phyloP scores from a whole-genome alignment of 257 asterid species.

The Capsicum baccatum region DNA sequence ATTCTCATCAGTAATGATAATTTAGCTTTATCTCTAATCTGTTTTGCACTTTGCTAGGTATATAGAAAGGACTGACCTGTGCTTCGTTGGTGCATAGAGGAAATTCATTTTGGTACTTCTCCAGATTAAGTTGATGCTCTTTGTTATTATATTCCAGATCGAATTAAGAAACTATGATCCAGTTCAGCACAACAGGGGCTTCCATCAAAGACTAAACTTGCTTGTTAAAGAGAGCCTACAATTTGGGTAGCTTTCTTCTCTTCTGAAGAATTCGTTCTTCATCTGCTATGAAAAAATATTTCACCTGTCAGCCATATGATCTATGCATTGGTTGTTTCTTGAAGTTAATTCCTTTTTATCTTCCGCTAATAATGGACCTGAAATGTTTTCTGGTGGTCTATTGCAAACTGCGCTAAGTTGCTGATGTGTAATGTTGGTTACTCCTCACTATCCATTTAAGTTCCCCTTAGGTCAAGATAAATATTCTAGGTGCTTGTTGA shows the following conservation, averaged over 20 bases:
- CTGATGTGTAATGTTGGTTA: slow-evolving; percentile 19
- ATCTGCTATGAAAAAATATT: neutral
- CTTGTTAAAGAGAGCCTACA: slow-evolving; percentile 92
- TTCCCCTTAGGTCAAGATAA: neutral
- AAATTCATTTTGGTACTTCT: slow-evolving; percentile 11
- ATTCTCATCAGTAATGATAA: slow-evolving; percentile 4
- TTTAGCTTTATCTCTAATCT: slow-evolving; percentile 10
- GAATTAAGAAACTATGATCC: slow-evolving; percentile 79
- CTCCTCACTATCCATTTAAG: neutral
- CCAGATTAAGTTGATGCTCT: slow-evolving; percentile 31
- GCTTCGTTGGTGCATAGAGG: slow-evolving; percentile 25
- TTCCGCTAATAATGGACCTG: slow-evolving; percentile 16
- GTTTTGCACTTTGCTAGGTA: neutral
- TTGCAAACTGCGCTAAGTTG: slow-evolving; percentile 14
- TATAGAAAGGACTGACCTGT: slow-evolving; percentile 23
- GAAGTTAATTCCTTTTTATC: neutral
- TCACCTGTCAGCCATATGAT: neutral
- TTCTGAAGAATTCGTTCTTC: slow-evolving; percentile 15
- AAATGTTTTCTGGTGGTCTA: slow-evolving; percentile 14
- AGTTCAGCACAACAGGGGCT: slow-evolving; percentile 81
- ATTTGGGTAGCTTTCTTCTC: slow-evolving; percentile 62
- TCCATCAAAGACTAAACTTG: slow-evolving; percentile 78
- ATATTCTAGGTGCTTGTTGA: slow-evolving; percentile 4
- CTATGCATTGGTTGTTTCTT: neutral
- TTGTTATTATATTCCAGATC: slow-evolving; percentile 56